These are phyloP conservation scores for Phytophthora quininea DNA, from an alignment of 352 stramenopile species.

Conservation along the genomic window DNA sequence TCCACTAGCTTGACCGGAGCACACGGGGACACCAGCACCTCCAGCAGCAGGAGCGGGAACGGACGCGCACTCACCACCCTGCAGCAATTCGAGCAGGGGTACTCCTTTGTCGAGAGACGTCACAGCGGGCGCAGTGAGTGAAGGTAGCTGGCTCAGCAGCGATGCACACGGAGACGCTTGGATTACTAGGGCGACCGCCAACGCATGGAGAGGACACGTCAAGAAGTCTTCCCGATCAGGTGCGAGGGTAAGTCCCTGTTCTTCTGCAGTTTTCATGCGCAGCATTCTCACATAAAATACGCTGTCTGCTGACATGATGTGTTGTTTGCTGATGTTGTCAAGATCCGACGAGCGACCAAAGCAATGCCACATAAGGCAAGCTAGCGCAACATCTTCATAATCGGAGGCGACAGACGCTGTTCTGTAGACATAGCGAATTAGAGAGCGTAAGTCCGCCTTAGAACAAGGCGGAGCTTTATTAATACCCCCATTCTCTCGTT, in stretches of 20 bases:
- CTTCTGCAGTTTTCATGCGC: constrained; percentile 29
- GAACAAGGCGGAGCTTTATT: constrained; percentile 22
- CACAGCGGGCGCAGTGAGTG: neutral
- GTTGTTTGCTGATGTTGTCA: constrained; percentile 18
- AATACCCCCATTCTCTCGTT: constrained; percentile 16
- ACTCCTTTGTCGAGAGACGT: neutral
- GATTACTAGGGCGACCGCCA: constrained; percentile 14
- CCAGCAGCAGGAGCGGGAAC: too few species aligned
- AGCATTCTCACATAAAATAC: constrained; percentile 32
- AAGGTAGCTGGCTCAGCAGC: constrained; percentile 18
- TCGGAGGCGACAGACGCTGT: constrained; percentile 2
- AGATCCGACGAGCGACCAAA: neutral
- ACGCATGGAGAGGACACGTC: constrained; percentile 23
- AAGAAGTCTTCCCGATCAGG: constrained; percentile 5
- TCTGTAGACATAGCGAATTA: neutral
- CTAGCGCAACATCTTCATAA: constrained; percentile 34
- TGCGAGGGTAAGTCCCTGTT: constrained; percentile 33
- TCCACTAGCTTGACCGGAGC: neutral
- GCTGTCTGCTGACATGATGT: constrained; percentile 14
- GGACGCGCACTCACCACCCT: too few species aligned
- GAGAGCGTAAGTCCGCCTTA: neutral
- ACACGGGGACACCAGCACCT: too few species aligned
- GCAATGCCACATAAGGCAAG: constrained; percentile 36
- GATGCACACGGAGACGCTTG: constrained; percentile 8
- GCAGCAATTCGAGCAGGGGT: neutral